Conservation (phyloP, 2,329 filamentous ascomycete species). For the Escovopsis sp. region DNA sequence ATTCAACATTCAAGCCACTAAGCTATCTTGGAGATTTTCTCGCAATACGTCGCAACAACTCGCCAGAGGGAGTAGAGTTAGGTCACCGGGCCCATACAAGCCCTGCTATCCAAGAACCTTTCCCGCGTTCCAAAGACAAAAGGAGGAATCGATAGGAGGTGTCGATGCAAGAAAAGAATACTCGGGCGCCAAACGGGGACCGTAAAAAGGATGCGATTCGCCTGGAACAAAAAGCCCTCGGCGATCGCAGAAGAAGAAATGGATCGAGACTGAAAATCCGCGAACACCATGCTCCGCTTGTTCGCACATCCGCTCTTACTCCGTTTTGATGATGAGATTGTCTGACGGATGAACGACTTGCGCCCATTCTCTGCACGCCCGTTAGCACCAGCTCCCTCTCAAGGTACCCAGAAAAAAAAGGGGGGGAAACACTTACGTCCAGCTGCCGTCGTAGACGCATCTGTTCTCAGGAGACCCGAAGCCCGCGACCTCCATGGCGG, state of each 20-base stretch:
- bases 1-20: too few species aligned
- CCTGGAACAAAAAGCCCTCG: not conserved
- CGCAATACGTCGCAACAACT: too few species aligned
- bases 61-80: too few species aligned
- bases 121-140: too few species aligned
- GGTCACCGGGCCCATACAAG: too few species aligned
- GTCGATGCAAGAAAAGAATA: too few species aligned
- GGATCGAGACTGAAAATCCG: constrained; percentile 6
- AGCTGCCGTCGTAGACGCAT: constrained; percentile 87
- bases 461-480: constrained; percentile 53
- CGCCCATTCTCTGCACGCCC: constrained; percentile 44
- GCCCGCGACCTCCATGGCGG: constrained; percentile 65
- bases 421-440: constrained; percentile 57
- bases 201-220: too few species aligned
- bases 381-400: not conserved
- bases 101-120: too few species aligned
- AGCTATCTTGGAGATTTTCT: too few species aligned
- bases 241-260: constrained; percentile 5
- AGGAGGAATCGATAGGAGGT: too few species aligned
- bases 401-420: too few species aligned
- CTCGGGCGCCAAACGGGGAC: too few species aligned
- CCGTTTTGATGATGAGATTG: constrained; percentile 43
- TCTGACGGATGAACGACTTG: constrained; percentile 48
- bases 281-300: constrained; percentile 1
- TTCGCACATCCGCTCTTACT: constrained; percentile 10